Base-by-base conservation (phyloP, 2,329 filamentous ascomycete species). In the Penicillium sumatraense region DNA sequence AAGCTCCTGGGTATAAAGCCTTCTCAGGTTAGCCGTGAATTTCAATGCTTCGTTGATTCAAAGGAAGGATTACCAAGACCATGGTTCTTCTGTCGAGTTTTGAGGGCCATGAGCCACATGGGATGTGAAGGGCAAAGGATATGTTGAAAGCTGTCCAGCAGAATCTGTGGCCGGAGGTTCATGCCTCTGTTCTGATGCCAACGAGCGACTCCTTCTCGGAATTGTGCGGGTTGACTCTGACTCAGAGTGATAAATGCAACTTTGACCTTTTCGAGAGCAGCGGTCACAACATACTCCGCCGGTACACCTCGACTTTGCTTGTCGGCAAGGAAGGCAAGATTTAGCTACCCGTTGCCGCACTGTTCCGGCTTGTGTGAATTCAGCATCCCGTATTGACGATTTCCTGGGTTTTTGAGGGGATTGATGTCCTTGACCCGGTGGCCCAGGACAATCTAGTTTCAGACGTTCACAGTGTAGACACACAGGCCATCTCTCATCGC, bases 341-440 rank as follows among this genome's bases (percentile, higher is more conserved):
- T 53, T 59, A 11, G 53, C 54, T 3, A 60, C 58, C 48, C 62
- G 51, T 35, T 57, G 58, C 33, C 61, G 59, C 38, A 54, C 38
- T 31, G 60, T 59, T 20, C 62, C 62, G 20, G 62, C 61, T 23
- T 64, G 58, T n/a, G 61, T 64, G 18, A 62, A 44, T 31, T 40
- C 46, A 10, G 40, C 33, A 45, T 57, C 49, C 7, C 29, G 51
- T 2, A 35, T 11, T 8, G 33, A 44, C 14, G 24, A 36, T 36
- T 26, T 58, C 2, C 35, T 56, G n/a, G 24, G 3, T 24, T 29
- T 56, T 2, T 33, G 20, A 9, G 21, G 21, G n/a, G 26, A 26
- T 26, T 45, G 38, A 9, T 45, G 24, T 4, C n/a, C 49, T 27
- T 35, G 42, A 14, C 41, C 46, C 11, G 56, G 59, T 29, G 54